Conservation (phyloP, 208 protist genomes). For the Leishmania gerbilli region DNA sequence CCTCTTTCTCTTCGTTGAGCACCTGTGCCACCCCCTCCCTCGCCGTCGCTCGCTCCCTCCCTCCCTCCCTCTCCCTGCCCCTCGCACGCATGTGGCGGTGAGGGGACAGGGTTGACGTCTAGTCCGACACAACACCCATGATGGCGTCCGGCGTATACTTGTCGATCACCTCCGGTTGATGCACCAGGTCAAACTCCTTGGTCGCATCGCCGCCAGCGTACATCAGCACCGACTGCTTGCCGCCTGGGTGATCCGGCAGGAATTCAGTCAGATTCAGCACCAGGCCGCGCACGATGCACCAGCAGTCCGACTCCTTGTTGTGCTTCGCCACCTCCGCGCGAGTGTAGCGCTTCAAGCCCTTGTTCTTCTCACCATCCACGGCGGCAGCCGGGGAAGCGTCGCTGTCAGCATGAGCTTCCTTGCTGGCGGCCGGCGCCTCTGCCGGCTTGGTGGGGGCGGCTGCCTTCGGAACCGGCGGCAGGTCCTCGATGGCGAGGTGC, state of each 20-base stretch:
- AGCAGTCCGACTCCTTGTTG: slow-evolving; percentile 65
- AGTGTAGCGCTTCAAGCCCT: slow-evolving; percentile 31
- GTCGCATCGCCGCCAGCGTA: slow-evolving; percentile 78
- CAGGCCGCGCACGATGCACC: slow-evolving; percentile 46
- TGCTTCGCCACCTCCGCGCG: slow-evolving; percentile 67
- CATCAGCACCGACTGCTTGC: slow-evolving; percentile 63
- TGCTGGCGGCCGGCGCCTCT: slow-evolving; percentile 38
- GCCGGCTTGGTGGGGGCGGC: slow-evolving; percentile 40
- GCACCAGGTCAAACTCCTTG: slow-evolving; percentile 71
- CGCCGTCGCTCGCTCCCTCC: background rate
- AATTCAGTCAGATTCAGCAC: slow-evolving; percentile 74
- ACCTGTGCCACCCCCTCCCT: background rate
- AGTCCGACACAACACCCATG: slow-evolving; percentile 49
- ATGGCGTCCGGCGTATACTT: slow-evolving; percentile 71
- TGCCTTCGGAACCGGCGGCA: slow-evolving; percentile 47
- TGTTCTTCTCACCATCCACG: slow-evolving; percentile 23
- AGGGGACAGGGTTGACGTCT: background rate
- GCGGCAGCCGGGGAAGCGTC: slow-evolving; percentile 29
- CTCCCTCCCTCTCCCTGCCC: background rate
- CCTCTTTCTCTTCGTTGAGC: background rate
- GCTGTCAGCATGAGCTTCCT: slow-evolving; percentile 4
- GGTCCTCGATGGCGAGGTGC: slow-evolving; percentile 35
- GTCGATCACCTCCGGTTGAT: slow-evolving; percentile 61
- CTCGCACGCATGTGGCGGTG: background rate
- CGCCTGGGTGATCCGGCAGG: slow-evolving; percentile 71